Base-by-base conservation (phyloP, 2,329 filamentous ascomycete genomes). In the Neopestalotiopsis sp. region DNA sequence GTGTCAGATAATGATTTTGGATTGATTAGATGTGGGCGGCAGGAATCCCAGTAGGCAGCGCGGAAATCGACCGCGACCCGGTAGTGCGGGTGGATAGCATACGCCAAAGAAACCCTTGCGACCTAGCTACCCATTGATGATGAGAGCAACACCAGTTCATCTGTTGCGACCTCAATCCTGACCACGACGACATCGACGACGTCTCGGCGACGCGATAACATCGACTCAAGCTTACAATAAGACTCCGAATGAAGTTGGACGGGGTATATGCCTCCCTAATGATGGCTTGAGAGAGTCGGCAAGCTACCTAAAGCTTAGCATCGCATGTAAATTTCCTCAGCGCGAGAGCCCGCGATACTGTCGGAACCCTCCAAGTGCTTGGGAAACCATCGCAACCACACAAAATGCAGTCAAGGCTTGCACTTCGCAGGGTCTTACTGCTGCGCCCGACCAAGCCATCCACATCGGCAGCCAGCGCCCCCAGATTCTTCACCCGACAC, bases 401-500 rank as follows among this genome's bases (percentile, higher is more conserved):
- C 69, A 73, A 69, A 45, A 74, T 74, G 73, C 70, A 70, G 24
- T 69, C 67, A 12, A 69, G 69, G 70, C 74, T 65, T 64, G 65
- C 75, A 61, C 45, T 74, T 38, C 67, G 72, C 12, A 71, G 72
- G 40, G 70, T 75, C 45, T 68, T 73, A 38, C 42, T 69, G 56
- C 65, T 71, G 34, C 73, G 71, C 12, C 14, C 68, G 28, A 58
- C 68, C 10, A 72, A 70, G 65, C 45, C 49, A 7, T 32, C 63
- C 12, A 30, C 45, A 5, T 56, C 63, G 49, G n/a, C 66, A 24
- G 61, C 71, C 28, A 67, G 67, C n/a, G 32, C 67, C 9, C 13
- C 63, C 62, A 79, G 78, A 61, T 71, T 88, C 42, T 93, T 92
- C 80, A 87, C 92, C 64, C 86, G 89, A 72, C 85, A 87, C 71